Conservation (phyloP, 2,329 filamentous ascomycete species). For the Aspergillus ochraceus region DNA sequence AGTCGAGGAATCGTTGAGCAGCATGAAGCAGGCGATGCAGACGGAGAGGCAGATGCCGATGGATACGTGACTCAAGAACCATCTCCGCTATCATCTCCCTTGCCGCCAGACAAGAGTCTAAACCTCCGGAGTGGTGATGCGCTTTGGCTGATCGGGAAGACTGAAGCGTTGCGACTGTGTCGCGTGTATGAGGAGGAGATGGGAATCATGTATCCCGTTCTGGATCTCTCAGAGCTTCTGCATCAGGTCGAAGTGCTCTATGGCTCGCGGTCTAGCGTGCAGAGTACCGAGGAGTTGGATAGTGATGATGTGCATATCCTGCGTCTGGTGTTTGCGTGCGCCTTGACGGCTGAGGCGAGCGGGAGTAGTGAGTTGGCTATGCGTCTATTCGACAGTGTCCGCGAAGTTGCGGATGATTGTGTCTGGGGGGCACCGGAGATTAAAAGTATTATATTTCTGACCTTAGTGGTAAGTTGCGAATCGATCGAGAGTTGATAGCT, state of each 20-base stretch:
- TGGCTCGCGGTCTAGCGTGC: constrained; percentile 38
- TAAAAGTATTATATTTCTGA: constrained; percentile 60
- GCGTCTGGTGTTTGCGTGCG: constrained; percentile 79
- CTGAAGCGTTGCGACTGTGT: constrained; percentile 78
- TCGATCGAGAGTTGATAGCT: too few relatives aligned
- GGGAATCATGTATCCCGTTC: constrained; percentile 83
- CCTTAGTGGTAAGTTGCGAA: constrained; percentile 41
- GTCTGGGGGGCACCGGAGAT: constrained; percentile 59
- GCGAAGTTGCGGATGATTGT: constrained; percentile 65
- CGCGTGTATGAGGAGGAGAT: constrained; percentile 83
- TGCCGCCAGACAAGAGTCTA: constrained; percentile 10
- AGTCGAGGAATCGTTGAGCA: constrained; percentile 77
- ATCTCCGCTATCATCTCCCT: constrained; percentile 34
- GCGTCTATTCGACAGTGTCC: constrained; percentile 74
- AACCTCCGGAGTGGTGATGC: constrained; percentile 56
- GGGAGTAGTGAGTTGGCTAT: constrained; percentile 74
- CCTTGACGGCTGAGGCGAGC: constrained; percentile 72
- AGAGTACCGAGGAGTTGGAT: constrained; percentile 48
- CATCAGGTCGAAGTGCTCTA: constrained; percentile 64
- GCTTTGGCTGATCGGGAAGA: constrained; percentile 70
- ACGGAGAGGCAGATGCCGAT: constrained; percentile 47
- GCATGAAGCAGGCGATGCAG: constrained; percentile 46
- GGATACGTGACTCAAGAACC: constrained; percentile 54
- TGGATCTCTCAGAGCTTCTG: constrained; percentile 69
- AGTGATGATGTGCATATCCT: constrained; percentile 67